These are phyloP conservation scores for Fonsecaea erecta DNA, from an alignment of 2,329 filamentous ascomycete genomes.

Conservation along the genomic window DNA sequence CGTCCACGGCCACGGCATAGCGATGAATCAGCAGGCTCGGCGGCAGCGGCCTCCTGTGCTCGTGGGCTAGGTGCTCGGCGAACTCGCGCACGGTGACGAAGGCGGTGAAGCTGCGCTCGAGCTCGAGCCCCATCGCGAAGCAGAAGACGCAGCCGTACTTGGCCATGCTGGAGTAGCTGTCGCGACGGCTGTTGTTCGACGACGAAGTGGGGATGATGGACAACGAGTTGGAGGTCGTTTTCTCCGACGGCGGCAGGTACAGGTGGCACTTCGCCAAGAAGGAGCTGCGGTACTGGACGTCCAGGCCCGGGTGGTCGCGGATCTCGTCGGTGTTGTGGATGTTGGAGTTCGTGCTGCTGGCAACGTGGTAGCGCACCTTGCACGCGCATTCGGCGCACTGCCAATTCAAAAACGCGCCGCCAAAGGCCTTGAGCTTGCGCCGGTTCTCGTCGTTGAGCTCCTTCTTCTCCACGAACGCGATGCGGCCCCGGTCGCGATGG, in stretches of 20 bases:
- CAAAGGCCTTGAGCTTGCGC: conserved; percentile 27
- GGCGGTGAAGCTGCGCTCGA: conserved; percentile 22
- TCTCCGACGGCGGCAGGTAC: conserved; percentile 28
- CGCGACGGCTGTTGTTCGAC: neutral
- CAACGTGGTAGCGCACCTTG: conserved; percentile 36
- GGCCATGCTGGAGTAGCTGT: conserved; percentile 1
- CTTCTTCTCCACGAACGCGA: conserved; percentile 29
- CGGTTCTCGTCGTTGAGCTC: conserved; percentile 32
- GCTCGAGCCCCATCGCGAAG: conserved; percentile 30
- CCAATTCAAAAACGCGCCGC: conserved; percentile 37
- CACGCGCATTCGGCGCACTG: conserved; percentile 37
- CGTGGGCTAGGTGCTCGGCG: conserved; percentile 31
- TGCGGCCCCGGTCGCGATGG: conserved; percentile 32
- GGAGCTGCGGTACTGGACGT: conserved; percentile 34
- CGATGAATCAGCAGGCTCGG: conserved; percentile 33
- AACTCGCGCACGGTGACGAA: conserved; percentile 31
- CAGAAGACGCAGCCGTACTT: conserved; percentile 39
- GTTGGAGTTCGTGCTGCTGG: conserved; percentile 29
- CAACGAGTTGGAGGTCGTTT: neutral
- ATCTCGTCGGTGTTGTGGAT: conserved; percentile 36
- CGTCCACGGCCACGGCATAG: conserved; percentile 32
- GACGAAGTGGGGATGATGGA: neutral
- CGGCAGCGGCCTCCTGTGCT: conserved; percentile 27
- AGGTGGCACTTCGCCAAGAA: conserved; percentile 36
- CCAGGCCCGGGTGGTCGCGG: conserved; percentile 27